Percentiles rank a stretch among this genome's conserved stretches.
Conservation (phyloP, 805 yeast genomes). For the Saccharomycopsis sp. region DNA sequence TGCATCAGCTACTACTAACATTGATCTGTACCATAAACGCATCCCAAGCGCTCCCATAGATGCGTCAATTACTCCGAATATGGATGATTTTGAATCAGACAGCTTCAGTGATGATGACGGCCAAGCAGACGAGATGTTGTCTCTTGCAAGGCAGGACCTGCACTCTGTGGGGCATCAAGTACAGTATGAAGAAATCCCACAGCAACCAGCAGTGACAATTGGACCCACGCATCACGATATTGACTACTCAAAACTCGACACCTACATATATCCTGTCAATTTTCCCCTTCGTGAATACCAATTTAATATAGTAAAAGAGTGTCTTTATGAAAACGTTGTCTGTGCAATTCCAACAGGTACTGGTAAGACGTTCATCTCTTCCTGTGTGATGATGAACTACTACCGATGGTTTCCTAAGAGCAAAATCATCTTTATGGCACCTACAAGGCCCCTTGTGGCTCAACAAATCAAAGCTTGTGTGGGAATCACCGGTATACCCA, state of each 20-base stretch:
- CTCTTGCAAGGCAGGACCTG: constrained; percentile 3
- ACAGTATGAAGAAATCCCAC: constrained; percentile 32
- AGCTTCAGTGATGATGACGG: constrained; percentile 15
- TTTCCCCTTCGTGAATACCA: constrained; percentile 84
- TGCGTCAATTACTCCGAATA: not conserved
- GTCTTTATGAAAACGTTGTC: constrained; percentile 65
- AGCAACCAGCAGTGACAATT: constrained; percentile 28
- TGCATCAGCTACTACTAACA: not conserved
- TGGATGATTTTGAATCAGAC: constrained; percentile 15
- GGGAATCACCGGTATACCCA: constrained; percentile 77
- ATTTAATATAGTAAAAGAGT: constrained; percentile 63
- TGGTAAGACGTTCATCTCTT: constrained; percentile 95
- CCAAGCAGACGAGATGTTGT: constrained; percentile 9
- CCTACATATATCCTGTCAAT: constrained; percentile 80
- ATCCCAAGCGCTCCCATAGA: not conserved
- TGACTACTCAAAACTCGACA: constrained; percentile 31
- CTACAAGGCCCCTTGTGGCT: constrained; percentile 91
- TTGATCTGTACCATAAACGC: not conserved
- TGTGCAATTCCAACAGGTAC: constrained; percentile 96
- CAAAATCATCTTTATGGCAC: constrained; percentile 91
- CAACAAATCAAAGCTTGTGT: constrained; percentile 94
- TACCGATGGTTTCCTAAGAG: constrained; percentile 75
- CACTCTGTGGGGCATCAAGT: not conserved
- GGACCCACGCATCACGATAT: constrained; percentile 48
- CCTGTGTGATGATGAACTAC: constrained; percentile 86